Evolutionary conservation across 2,329 filamentous ascomycete species (phyloP).

Genomic region (Zymoseptoria tritici): DNA sequence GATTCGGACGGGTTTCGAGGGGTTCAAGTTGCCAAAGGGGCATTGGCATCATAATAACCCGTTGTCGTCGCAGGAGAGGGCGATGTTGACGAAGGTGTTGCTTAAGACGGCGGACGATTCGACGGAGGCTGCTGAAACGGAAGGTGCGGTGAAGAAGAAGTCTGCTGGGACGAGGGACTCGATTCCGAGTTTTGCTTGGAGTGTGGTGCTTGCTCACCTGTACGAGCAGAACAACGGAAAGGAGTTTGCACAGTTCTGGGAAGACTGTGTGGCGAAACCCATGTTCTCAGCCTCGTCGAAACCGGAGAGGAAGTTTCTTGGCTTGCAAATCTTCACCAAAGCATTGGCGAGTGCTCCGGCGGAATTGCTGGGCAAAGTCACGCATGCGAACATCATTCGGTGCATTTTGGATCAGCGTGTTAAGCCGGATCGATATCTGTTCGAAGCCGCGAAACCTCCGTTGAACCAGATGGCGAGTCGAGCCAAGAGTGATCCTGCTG

Average conservation of each 20-base stretch:
- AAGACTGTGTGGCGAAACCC: conserved; percentile 75
- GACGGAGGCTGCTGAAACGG: conserved; percentile 33
- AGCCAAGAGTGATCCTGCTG: conserved; percentile 53
- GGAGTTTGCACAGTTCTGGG: conserved; percentile 73
- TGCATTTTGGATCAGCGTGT: conserved; percentile 78
- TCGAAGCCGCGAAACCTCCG: conserved; percentile 69
- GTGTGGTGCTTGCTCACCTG: conserved; percentile 56
- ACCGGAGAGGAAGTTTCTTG: conserved; percentile 83
- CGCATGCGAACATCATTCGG: conserved; percentile 75
- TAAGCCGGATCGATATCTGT: conserved; percentile 68
- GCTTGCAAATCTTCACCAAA: conserved; percentile 78
- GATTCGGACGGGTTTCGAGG: conserved; percentile 56
- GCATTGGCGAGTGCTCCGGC: conserved; percentile 52
- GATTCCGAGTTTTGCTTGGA: conserved; percentile 83
- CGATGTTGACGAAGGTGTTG: conserved; percentile 65
- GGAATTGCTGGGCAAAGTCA: conserved; percentile 52
- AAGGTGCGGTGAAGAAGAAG: conserved; percentile 36
- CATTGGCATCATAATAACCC: conserved; percentile 70
- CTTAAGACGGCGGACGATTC: conserved; percentile 61
- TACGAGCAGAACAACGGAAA: conserved; percentile 26
- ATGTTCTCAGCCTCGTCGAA: conserved; percentile 77
- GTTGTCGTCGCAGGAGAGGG: conserved; percentile 59
- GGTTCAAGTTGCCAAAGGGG: conserved; percentile 57
- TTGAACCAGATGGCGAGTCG: conserved; percentile 63
- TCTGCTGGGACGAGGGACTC: conserved; percentile 60